A percentile compares a stretch with the other conserved stretches of the same genome.
Conservation (phyloP, 2,329 filamentous ascomycete genomes). For the Nemania abortiva region DNA sequence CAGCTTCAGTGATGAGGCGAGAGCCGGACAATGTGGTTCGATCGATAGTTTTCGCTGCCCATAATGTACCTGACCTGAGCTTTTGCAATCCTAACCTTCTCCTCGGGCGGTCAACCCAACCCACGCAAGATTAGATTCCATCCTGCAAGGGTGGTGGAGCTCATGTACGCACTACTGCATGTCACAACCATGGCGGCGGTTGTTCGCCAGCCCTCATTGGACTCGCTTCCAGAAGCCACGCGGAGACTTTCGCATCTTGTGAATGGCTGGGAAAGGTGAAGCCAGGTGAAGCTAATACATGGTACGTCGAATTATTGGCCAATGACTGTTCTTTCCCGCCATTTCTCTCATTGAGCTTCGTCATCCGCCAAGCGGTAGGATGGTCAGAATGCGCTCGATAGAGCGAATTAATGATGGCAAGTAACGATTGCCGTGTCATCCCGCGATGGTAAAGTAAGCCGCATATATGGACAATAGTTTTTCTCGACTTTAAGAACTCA, state of each 20-base stretch:
- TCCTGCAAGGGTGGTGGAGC: conserved; percentile 11
- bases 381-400: background rate
- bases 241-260: conserved; percentile 3
- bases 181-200: conserved; percentile 34
- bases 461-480: no score
- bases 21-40: conserved; percentile 12
- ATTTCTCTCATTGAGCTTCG: background rate
- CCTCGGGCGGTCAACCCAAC: background rate
- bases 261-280: conserved; percentile 5
- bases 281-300: background rate
- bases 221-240: conserved; percentile 38
- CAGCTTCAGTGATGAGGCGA: conserved; percentile 1
- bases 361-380: background rate
- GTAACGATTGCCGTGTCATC: background rate
- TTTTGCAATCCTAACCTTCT: background rate
- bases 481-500: no score
- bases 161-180: conserved; percentile 25
- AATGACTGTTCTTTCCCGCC: conserved; percentile 9
- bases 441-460: background rate
- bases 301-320: conserved; percentile 11
- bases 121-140: background rate
- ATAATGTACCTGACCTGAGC: background rate
- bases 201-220: conserved; percentile 44
- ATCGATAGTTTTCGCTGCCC: conserved; percentile 2
- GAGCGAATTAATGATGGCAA: background rate